Evolutionary conservation across 2,329 filamentous ascomycete species (phyloP).

Genomic region (Aspergillus vadensis): DNA sequence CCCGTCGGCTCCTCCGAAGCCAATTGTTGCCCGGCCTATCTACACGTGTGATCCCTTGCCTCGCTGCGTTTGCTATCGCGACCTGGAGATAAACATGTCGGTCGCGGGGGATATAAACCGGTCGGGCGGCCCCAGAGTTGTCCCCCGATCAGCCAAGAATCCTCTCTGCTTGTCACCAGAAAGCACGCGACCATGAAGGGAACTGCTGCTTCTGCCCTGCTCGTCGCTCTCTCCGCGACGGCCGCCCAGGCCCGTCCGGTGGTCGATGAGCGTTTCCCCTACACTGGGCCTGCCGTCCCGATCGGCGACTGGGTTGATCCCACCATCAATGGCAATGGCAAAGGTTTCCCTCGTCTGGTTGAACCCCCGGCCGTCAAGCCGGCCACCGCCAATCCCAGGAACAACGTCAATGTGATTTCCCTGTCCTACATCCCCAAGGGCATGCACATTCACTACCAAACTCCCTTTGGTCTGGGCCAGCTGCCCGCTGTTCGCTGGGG

Average conservation of each 20-base stretch:
- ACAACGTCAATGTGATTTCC: constrained; percentile 57
- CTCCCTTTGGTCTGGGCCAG: constrained; percentile 54
- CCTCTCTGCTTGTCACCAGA: background rate
- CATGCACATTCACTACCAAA: constrained; percentile 58
- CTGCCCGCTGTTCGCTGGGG: constrained; percentile 51
- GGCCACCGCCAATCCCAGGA: constrained; percentile 45
- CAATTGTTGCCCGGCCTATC: constrained; percentile 9
- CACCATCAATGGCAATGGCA: constrained; percentile 55
- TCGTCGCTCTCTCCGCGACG: constrained; percentile 24
- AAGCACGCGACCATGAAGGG: constrained; percentile 24
- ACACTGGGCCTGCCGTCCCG: constrained; percentile 52
- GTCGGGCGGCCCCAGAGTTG: background rate
- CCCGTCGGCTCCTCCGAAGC: background rate
- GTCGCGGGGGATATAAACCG: background rate
- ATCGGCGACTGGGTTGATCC: constrained; percentile 56
- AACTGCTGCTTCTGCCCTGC: constrained; percentile 22
- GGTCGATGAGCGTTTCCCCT: constrained; percentile 50
- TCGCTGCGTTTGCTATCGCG: background rate
- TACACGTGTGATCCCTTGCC: constrained; percentile 10
- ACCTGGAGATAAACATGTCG: background rate
- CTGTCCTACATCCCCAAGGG: constrained; percentile 52
- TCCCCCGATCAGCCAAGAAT: background rate
- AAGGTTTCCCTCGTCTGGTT: constrained; percentile 54
- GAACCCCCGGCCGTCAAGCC: constrained; percentile 55
- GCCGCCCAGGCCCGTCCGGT: constrained; percentile 27